A percentile compares a stretch with the other conserved stretches of the same genome.
These are phyloP conservation scores for Intubia oerlemansii DNA, from an alignment of 2,329 filamentous ascomycete genomes.

Conservation along the genomic window DNA sequence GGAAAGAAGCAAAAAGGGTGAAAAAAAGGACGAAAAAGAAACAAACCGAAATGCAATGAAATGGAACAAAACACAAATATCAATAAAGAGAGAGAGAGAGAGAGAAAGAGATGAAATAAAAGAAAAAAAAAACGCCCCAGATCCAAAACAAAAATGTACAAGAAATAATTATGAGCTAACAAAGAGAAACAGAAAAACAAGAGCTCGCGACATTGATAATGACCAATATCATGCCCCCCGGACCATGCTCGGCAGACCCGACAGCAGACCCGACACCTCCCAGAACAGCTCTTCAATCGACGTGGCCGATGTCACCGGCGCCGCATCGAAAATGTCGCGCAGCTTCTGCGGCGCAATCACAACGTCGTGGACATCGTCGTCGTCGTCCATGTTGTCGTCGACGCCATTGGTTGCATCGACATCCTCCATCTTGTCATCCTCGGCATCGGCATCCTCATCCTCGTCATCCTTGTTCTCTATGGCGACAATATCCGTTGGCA, in stretches of 20 bases:
- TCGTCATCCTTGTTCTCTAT: conserved; percentile 13
- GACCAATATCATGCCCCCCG: neutral
- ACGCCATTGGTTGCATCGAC: conserved; percentile 20
- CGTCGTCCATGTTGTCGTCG: conserved; percentile 13
- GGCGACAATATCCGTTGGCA: conserved; percentile 15
- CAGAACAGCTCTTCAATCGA: conserved; percentile 59
- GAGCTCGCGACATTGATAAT: neutral
- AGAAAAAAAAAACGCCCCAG: neutral
- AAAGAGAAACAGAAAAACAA: neutral
- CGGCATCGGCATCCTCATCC: conserved; percentile 10
- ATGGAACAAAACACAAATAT: too few species aligned
- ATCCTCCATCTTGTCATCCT: conserved; percentile 20
- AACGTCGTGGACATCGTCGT: conserved; percentile 25
- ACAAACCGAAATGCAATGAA: too few species aligned
- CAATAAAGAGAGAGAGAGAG: too few species aligned
- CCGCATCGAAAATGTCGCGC: conserved; percentile 47
- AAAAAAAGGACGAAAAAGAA: too few species aligned
- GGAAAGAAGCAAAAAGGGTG: too few species aligned
- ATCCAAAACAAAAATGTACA: neutral
- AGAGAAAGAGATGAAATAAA: neutral
- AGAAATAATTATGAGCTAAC: neutral
- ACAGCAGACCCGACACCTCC: conserved; percentile 44
- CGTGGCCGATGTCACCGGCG: conserved; percentile 46
- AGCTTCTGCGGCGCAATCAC: conserved; percentile 49
- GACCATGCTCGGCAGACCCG: conserved; percentile 10